Base-by-base conservation (phyloP, 108 stramenopile genomes). In the Nitzschia sp. region DNA sequence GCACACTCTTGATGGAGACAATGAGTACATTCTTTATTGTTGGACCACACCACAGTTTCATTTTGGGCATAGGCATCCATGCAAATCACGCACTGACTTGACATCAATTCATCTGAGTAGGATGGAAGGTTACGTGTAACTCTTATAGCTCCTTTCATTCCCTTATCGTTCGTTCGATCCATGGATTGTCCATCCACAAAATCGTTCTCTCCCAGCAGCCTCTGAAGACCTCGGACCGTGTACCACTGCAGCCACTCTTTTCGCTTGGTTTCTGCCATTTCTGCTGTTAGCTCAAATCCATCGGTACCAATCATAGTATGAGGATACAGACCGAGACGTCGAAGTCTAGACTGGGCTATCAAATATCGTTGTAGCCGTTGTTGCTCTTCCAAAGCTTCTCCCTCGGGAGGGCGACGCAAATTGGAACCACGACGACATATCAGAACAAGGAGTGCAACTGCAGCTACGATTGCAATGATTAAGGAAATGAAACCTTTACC, bases 1-100 rank as follows among this genome's bases (percentile, higher is more conserved):
- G 79, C 67, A 58, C 85, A 86, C 10, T 76, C 79, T 41, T 72
- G 74, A 58, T 86, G 85, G 53, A 83, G 80, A n/a, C 71, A 80
- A 72, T 86, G 85, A 12, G 42, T 63, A 58, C 85, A 86, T 6
- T 58, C 42, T 12, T 20, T 26, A 57, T 82, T 68, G 42, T 25
- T 70, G 0, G 81, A 83, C 39, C 71, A 68, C 6, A 80, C 80
- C 5, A 86, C 42, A 0, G 38, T 59, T 22, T 86, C 85, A 15
- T 80, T 82, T 26, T 26, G 53, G 21, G 43, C 56, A 53, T 86
- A 86, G 7, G 77, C 51, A 11, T 77, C 82, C 9, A 86, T 70
- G 53, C 85, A 86, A 8, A 86, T 75, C 15, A 79, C 80, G 51
- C 85, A 86, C 1, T 44, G 17, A 12, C 12, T 19, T 19, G 43